Conservation (phyloP, 2,329 filamentous ascomycete genomes). For the Microthyrium microscopicum region DNA sequence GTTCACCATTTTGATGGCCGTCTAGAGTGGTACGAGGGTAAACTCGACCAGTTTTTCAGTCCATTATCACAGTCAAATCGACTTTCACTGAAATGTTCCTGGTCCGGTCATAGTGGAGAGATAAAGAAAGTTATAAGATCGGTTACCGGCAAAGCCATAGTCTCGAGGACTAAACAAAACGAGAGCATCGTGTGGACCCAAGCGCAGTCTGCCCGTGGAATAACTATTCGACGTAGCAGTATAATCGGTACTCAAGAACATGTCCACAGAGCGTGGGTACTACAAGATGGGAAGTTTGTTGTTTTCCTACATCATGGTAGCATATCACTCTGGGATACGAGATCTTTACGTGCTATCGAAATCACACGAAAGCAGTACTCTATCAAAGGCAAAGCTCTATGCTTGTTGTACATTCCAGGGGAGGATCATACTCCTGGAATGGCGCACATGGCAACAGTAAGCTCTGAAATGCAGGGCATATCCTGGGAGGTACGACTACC, state of each 20-base stretch:
- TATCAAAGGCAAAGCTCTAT: slow-evolving; percentile 55
- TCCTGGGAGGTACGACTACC: slow-evolving; percentile 65
- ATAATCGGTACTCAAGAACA: slow-evolving; percentile 49
- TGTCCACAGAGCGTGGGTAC: slow-evolving; percentile 64
- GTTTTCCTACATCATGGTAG: slow-evolving; percentile 59
- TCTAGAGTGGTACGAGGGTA: slow-evolving; percentile 65
- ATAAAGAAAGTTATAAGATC: slow-evolving; percentile 80
- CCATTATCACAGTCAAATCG: slow-evolving; percentile 43
- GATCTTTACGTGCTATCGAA: slow-evolving; percentile 38
- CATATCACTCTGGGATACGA: slow-evolving; percentile 67
- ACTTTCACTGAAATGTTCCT: slow-evolving; percentile 46
- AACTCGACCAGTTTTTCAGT: slow-evolving; percentile 67
- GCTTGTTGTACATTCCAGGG: slow-evolving; percentile 60
- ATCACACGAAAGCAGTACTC: slow-evolving; percentile 43
- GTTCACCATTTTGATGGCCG: slow-evolving; percentile 74
- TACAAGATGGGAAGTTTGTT: slow-evolving; percentile 62
- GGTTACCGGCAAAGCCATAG: slow-evolving; percentile 59
- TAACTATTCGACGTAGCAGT: slow-evolving; percentile 48
- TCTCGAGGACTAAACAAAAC: slow-evolving; percentile 63
- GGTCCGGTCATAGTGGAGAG: slow-evolving; percentile 69
- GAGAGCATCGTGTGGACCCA: slow-evolving; percentile 78
- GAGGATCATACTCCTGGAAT: slow-evolving; percentile 33
- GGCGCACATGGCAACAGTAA: slow-evolving; percentile 64
- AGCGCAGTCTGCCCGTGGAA: slow-evolving; percentile 30
- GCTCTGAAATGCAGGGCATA: slow-evolving; percentile 58